Percentiles rank a stretch among this genome's conserved stretches.
Conservation (phyloP, 2,329 filamentous ascomycete species). For the Fusarium protoensiforme region DNA sequence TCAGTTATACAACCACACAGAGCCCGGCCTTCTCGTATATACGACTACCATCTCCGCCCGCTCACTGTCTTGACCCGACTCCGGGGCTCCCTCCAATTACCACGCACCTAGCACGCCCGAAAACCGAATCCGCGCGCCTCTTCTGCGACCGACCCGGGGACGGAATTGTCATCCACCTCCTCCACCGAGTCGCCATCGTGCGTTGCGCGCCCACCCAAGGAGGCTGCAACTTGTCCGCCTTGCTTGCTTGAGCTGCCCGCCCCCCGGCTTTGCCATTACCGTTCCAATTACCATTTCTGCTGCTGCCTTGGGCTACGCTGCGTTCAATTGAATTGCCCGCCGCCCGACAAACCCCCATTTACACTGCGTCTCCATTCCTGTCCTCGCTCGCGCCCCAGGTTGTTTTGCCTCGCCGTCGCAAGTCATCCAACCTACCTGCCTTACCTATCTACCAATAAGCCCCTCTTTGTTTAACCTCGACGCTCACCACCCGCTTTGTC, state of each 20-base stretch:
- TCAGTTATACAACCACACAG: conserved; percentile 5
- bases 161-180: conserved; percentile 13
- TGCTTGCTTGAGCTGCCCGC: conserved; percentile 20
- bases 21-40: conserved; percentile 33
- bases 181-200: conserved; percentile 13
- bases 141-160: conserved; percentile 8
- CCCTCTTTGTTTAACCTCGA: conserved; percentile 8
- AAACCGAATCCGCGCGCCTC: conserved; percentile 13
- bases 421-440: background rate
- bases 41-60: conserved; percentile 33
- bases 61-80: conserved; percentile 21
- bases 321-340: conserved; percentile 28
- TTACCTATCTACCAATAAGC: conserved; percentile 15
- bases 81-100: conserved; percentile 18
- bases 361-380: conserved; percentile 4
- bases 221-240: conserved; percentile 10
- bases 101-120: conserved; percentile 6
- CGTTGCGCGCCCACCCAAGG: conserved; percentile 11
- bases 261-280: conserved; percentile 10
- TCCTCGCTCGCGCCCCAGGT: conserved; percentile 19
- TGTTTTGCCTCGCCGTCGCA: conserved; percentile 22
- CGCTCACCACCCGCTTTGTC: conserved; percentile 2
- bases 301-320: conserved; percentile 13
- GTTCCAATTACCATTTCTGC: conserved; percentile 9
- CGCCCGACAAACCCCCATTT: background rate